A percentile compares a stretch with the other conserved stretches of the same genome.
Conservation (phyloP, 495 filamentous ascomycete species). For the Baudoinia panamericana region DNA sequence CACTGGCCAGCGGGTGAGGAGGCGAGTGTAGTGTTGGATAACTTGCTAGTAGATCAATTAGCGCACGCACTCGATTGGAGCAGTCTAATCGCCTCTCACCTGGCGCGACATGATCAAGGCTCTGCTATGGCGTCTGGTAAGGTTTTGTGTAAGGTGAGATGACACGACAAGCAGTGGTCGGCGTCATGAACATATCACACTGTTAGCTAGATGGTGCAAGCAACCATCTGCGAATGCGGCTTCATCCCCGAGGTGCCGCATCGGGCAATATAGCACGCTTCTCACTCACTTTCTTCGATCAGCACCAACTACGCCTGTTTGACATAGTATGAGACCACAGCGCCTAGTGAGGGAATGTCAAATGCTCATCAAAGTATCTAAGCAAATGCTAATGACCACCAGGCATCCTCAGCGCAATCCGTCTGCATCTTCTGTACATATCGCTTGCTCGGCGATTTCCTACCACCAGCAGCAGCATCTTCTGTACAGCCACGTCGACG, state of each 20-base stretch:
- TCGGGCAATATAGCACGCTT: too few relatives aligned
- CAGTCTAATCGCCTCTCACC: too few relatives aligned
- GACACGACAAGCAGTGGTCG: too few relatives aligned
- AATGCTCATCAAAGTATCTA: not conserved
- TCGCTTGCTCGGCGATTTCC: slow-evolving; percentile 7
- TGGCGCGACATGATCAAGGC: slow-evolving; percentile 18
- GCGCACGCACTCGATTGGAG: too few relatives aligned
- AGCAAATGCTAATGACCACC: not conserved
- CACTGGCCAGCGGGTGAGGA: slow-evolving; percentile 63
- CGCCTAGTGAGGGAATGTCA: slow-evolving; percentile 7
- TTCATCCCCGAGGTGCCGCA: too few relatives aligned
- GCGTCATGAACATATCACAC: too few relatives aligned
- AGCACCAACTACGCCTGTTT: too few relatives aligned
- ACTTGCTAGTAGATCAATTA: slow-evolving; percentile 12
- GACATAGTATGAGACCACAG: slow-evolving; percentile 16
- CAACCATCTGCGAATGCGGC: too few relatives aligned
- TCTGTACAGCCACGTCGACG: slow-evolving; percentile 17
- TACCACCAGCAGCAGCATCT: not conserved
- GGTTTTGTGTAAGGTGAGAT: too few relatives aligned
- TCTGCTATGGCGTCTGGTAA: too few relatives aligned
- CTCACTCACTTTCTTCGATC: too few relatives aligned
- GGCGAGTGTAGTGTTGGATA: slow-evolving; percentile 47
- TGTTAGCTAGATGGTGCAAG: too few relatives aligned
- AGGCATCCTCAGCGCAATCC: slow-evolving; percentile 23
- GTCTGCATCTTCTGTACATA: slow-evolving; percentile 28